Evolutionary conservation across 805 yeast genomes (phyloP).

Genomic region (Yamadazyma paraphyllophila): DNA sequence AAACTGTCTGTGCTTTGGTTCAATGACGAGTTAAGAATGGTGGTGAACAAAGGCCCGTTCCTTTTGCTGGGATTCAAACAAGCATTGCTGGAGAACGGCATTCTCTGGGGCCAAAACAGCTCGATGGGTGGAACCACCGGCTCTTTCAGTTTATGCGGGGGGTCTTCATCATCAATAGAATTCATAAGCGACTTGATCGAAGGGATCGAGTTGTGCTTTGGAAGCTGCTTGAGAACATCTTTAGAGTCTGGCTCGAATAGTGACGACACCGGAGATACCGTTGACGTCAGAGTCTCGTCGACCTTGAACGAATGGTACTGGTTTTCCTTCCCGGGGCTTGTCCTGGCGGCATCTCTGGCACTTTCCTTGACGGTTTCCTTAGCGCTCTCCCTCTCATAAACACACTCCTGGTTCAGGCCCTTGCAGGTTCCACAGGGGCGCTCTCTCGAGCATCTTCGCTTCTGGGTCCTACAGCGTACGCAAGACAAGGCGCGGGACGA

Average conservation of each 20-base stretch:
- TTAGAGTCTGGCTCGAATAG: too few species aligned
- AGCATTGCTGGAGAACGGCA: not conserved
- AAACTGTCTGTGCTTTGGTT: constrained; percentile 4
- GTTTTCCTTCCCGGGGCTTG: too few species aligned
- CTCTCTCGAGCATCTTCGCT: constrained; percentile 11
- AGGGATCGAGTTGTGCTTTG: not conserved
- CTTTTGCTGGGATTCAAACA: constrained; percentile 3
- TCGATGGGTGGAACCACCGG: not conserved
- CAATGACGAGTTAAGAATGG: constrained; percentile 8
- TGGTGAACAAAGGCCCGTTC: constrained; percentile 11
- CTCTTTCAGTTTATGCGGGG: not conserved
- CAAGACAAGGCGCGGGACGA: constrained; percentile 11
- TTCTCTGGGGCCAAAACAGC: not conserved
- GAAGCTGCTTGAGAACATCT: too few species aligned
- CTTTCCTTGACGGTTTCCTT: too few species aligned
- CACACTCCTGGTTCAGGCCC: not conserved
- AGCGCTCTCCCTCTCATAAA: not conserved
- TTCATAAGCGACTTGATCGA: not conserved
- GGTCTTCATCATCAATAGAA: not conserved
- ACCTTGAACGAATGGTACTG: too few species aligned
- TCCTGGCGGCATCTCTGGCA: too few species aligned
- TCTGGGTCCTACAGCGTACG: constrained; percentile 10
- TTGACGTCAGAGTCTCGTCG: too few species aligned
- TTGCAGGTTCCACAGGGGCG: constrained; percentile 8
- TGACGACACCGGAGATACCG: too few species aligned